phyloP scores from a whole-genome alignment of 768 basidiomycete genomes.

The Russula vinacea region DNA sequence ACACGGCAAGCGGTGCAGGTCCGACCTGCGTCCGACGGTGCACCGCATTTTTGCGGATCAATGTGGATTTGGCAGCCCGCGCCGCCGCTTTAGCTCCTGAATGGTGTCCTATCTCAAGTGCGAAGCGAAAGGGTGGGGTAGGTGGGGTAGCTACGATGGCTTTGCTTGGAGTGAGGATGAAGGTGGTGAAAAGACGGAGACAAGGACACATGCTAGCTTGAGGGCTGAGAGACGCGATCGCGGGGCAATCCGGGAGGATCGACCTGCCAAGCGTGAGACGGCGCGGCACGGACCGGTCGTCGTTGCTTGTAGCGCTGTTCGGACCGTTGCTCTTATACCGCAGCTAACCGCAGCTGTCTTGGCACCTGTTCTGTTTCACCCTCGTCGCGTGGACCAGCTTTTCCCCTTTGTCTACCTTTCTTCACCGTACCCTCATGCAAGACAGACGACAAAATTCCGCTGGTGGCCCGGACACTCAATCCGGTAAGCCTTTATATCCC shows the following conservation, averaged over 20 bases:
- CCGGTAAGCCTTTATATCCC: neutral
- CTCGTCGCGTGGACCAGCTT: neutral
- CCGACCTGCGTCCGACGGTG: neutral
- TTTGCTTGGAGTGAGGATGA: neutral
- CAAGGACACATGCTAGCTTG: too few species aligned
- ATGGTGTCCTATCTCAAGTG: neutral
- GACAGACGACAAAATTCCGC: constrained; percentile 7
- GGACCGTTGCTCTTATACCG: too few species aligned
- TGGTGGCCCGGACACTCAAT: neutral
- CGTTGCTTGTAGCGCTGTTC: neutral
- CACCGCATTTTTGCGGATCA: neutral
- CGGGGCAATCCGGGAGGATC: too few species aligned
- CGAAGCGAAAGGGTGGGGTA: neutral
- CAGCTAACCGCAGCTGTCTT: too few species aligned
- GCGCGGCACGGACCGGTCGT: neutral
- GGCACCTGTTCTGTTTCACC: too few species aligned
- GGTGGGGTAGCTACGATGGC: neutral
- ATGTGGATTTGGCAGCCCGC: neutral
- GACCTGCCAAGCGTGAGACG: too few species aligned
- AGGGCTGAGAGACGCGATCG: too few species aligned
- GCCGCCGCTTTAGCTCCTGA: neutral
- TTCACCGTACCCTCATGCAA: constrained; percentile 1
- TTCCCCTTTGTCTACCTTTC: neutral
- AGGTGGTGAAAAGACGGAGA: too few species aligned
- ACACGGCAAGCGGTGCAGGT: neutral